Evolutionary conservation across 2,329 filamentous ascomycete species (phyloP), one percentile per base, ranked within the genome.

Genomic region (Malbranchea cinnamomea): DNA sequence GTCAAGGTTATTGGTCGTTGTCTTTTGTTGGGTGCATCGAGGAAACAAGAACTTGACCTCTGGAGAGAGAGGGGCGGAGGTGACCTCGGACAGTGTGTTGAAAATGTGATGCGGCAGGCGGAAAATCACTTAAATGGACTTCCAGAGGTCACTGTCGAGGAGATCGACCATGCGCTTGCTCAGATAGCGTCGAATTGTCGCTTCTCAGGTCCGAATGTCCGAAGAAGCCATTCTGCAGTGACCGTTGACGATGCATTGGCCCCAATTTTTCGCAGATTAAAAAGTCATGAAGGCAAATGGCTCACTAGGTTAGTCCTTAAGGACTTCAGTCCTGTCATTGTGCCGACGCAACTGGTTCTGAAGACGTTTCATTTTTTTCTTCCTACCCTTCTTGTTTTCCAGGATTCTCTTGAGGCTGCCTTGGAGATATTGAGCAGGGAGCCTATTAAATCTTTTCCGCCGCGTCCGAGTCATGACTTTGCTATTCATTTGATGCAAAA

Each of bases 271-370:
- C 58, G 54, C 17, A 66, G 69, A 5, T 47, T 83, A 6, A 61
- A 62, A 26, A 69, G 80, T 3, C 60, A 62, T 24, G 80, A 92
- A 46, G 78, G 75, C 3, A 93, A 93, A 54, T 94, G 85, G 85
- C 63, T 93, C 7, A 80, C 80, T 0, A 68, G 85, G 3, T 59
- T 94, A 17, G 62, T 93, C 4, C 59, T 92, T 16, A 89, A 91
- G 46, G 68, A 75, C 38, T 80, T 76, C 35, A 62, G 67, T n/a
- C 77, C 78, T 0, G 60, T 85, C 0, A 49, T 66, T 2, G 46
- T 91, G 2, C 71, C 83, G 4, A 54, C 59, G 5, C 40, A 51
- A 1, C 49, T 67, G 11, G 53, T 81, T 0, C 62, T 79, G 26
- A 56, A 57, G 8, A 62, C 60, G 11, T 78, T 77, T 30, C 76